phyloP scores from a whole-genome alignment of 371 early-diverging fungal genomes.

The Basidiobolus meristosporus region DNA sequence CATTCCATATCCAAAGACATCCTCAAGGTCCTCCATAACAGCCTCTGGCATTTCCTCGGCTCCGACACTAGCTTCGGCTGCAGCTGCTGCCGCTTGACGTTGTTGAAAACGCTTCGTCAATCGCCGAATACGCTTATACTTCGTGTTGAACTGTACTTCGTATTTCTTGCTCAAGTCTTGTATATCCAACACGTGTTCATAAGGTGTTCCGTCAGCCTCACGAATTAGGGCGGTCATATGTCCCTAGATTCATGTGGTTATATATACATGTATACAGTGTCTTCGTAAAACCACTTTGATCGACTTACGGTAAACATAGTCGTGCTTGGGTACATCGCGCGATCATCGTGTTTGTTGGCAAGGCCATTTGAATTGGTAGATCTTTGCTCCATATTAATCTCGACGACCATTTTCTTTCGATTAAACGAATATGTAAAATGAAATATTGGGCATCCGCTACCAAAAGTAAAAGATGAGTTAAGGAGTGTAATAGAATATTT shows the following conservation, averaged over 20 bases:
- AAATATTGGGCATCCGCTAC: constrained; percentile 75
- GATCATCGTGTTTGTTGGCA: not conserved
- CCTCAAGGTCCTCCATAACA: constrained; percentile 23
- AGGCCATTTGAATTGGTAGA: constrained; percentile 30
- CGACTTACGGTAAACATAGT: constrained; percentile 25
- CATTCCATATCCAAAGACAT: constrained; percentile 39
- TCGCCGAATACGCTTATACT: constrained; percentile 83
- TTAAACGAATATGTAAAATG: constrained; percentile 60
- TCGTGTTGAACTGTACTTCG: constrained; percentile 88
- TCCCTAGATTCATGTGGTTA: constrained; percentile 27
- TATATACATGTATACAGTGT: not conserved
- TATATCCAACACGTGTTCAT: constrained; percentile 81
- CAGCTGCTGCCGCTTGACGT: constrained; percentile 58
- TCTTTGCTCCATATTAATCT: constrained; percentile 67
- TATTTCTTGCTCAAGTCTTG: constrained; percentile 50
- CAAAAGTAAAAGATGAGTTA: constrained; percentile 3
- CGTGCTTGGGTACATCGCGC: not conserved
- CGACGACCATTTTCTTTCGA: constrained; percentile 85
- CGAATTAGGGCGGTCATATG: constrained; percentile 78
- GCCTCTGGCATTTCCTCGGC: constrained; percentile 26
- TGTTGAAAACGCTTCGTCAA: constrained; percentile 63
- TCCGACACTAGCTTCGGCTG: constrained; percentile 52
- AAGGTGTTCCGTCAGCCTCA: constrained; percentile 84
- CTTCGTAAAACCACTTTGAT: not conserved
- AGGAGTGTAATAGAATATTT: constrained; percentile 1